Evolutionary conservation across 1,139 yeast genomes (phyloP).

Genomic region (Williopsis jadinii): DNA sequence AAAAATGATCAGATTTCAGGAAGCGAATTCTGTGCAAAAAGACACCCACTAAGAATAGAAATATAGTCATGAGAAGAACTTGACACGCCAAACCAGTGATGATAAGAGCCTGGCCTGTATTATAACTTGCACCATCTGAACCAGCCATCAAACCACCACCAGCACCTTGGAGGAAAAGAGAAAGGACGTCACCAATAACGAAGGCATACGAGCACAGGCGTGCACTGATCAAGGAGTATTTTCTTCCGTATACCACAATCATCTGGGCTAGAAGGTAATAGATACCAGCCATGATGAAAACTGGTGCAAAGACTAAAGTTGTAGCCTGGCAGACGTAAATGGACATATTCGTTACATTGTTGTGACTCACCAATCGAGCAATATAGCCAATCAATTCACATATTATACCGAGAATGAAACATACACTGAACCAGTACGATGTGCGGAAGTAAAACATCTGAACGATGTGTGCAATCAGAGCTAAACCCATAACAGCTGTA

Average conservation of each 20-base stretch:
- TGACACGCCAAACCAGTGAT: constrained; percentile 77
- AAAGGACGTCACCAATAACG: constrained; percentile 4
- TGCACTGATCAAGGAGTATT: constrained; percentile 58
- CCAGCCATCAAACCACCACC: constrained; percentile 8
- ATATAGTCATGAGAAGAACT: constrained; percentile 62
- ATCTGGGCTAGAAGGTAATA: constrained; percentile 72
- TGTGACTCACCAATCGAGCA: constrained; percentile 48
- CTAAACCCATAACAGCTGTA: constrained; percentile 40
- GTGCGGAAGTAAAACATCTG: constrained; percentile 36
- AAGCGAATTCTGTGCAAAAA: constrained; percentile 6
- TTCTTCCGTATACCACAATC: constrained; percentile 60
- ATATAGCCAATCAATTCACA: constrained; percentile 70
- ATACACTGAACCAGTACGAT: constrained; percentile 70
- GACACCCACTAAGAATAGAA: constrained; percentile 28
- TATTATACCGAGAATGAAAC: constrained; percentile 54
- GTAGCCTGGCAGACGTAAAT: constrained; percentile 61
- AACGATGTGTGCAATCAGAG: constrained; percentile 33
- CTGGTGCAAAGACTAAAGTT: constrained; percentile 74
- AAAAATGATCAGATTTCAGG: constrained; percentile 2
- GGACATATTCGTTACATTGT: constrained; percentile 29
- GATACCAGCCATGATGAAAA: constrained; percentile 83
- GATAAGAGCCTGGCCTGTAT: constrained; percentile 55
- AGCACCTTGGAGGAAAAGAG: constrained; percentile 5
- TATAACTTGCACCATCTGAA: constrained; percentile 1
- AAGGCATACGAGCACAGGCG: constrained; percentile 57